Base-by-base conservation (phyloP, 1,284 basidiomycete genomes). In the Ganoderma boninense region DNA sequence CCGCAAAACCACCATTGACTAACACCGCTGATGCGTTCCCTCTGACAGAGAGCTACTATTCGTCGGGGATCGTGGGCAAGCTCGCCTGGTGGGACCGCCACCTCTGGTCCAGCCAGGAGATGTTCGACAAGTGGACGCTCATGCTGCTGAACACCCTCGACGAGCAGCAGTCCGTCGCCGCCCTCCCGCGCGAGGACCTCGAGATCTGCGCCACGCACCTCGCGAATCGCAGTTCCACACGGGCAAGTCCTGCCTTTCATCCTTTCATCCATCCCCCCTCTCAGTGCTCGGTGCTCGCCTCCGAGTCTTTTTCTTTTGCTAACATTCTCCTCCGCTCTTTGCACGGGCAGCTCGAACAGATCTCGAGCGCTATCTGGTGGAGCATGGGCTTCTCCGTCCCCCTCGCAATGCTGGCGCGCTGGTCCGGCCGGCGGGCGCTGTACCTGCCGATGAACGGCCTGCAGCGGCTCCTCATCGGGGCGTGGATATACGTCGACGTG, bases 391-490 rank as follows among this genome's bases (percentile, higher is more conserved):
- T 64, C 57, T 61, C 65, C 29, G 26, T 67, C 8, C 61, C 66
- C 16, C 38, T 67, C 13, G 49, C 38, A 13, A 62, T 67, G 29
- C 52, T 62, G 16, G 66, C 61, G n/a, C 60, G 66, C 38, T 62
- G 66, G 35, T 63, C 44, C 2, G 52, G 61, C 52, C 42, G 66
- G 29, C 60, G 52, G 14, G n/a, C 54, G 46, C 52, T 67, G 6
- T 67, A 59, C 26, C 43, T 67, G 23, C 66, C 66, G 6, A 63
- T 59, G 61, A 67, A 67, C 38, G 60, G 66, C 38, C 4, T 62
- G 26, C 66, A 67, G 60, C 66, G 66, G 11, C 20, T 67, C 18
- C 23, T 63, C 20, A 6, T 67, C 18, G 32, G 38, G 20, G 52
- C n/a, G 32, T 63, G 49, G 52, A 23, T 67, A 26, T 62, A 54